Percentiles rank a stretch among this genome's conserved stretches.
phyloP scores from a whole-genome alignment of 805 yeast species.

The Kodamaea laetipori region DNA sequence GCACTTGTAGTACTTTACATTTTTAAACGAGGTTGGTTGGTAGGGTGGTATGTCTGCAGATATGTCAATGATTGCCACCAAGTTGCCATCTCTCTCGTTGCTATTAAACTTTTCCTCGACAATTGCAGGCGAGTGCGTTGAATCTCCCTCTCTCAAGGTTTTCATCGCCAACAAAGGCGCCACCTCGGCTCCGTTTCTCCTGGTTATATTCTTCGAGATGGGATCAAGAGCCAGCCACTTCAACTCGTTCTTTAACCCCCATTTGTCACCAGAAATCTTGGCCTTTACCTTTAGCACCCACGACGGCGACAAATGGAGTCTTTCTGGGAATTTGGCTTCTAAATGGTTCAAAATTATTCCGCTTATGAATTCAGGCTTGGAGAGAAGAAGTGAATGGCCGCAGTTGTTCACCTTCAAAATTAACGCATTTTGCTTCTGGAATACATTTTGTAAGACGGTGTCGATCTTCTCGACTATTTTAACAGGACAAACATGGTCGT shows the following conservation, averaged over 20 bases:
- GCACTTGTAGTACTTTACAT: constrained; percentile 64
- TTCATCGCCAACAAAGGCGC: constrained; percentile 71
- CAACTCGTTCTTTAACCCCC: constrained; percentile 76
- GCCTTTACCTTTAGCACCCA: constrained; percentile 72
- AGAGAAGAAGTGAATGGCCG: constrained; percentile 66
- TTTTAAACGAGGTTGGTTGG: constrained; percentile 55
- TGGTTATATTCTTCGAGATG: constrained; percentile 47
- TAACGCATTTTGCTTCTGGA: constrained; percentile 6
- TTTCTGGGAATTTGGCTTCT: constrained; percentile 46
- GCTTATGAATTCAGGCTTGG: constrained; percentile 63
- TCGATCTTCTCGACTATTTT: constrained; percentile 32
- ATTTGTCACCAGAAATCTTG: constrained; percentile 65
- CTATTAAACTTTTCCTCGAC: constrained; percentile 49
- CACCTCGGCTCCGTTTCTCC: constrained; percentile 29
- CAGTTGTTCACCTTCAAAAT: constrained; percentile 43
- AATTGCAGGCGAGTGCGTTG: constrained; percentile 55
- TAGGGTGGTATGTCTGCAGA: constrained; percentile 73
- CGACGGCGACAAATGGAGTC: constrained; percentile 59
- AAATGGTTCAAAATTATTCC: constrained; percentile 64
- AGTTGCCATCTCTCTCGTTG: constrained; percentile 39
- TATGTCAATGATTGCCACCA: constrained; percentile 66
- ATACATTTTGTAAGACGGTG: not conserved
- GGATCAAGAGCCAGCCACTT: constrained; percentile 65
- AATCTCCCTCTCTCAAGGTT: constrained; percentile 67
- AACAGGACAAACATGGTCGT: constrained; percentile 59